These are phyloP conservation scores for Aspergillus taichungensis DNA, from an alignment of 495 filamentous ascomycete genomes.

Conservation along the genomic window DNA sequence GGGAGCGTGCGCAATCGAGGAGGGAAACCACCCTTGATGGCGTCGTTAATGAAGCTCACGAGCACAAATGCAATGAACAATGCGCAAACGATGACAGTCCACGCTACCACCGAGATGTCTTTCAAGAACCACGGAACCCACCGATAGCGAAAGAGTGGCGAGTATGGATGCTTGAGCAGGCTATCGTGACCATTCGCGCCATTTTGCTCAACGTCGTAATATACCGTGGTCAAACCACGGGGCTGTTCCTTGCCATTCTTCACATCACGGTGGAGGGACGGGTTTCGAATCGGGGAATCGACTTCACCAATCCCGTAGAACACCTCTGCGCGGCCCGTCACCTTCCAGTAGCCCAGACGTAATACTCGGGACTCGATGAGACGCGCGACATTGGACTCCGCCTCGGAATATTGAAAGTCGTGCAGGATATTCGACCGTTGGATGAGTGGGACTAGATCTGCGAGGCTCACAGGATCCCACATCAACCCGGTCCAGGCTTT, in stretches of 20 bases:
- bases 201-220: conserved; percentile 37
- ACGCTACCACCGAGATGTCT: conserved; percentile 51
- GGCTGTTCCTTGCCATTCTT: conserved; percentile 25
- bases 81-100: conserved; percentile 51
- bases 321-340: conserved; percentile 46
- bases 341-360: conserved; percentile 75
- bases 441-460: conserved; percentile 66
- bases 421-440: conserved; percentile 68
- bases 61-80: conserved; percentile 66
- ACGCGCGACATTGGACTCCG: conserved; percentile 37
- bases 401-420: conserved; percentile 57
- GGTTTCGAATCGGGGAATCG: conserved; percentile 46
- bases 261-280: conserved; percentile 39
- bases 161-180: conserved; percentile 36
- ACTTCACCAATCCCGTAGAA: conserved; percentile 61
- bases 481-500: conserved; percentile 60
- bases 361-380: conserved; percentile 43
- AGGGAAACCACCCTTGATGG: conserved; percentile 57
- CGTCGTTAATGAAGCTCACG: conserved; percentile 67
- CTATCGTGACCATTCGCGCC: conserved; percentile 21
- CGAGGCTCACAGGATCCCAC: conserved; percentile 78
- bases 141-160: conserved; percentile 44
- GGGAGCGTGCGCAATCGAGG: conserved; percentile 57
- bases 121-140: conserved; percentile 76
- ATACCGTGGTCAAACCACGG: conserved; percentile 21